Percentiles rank a stretch among this genome's conserved stretches.
phyloP scores from a whole-genome alignment of 805 yeast species.

The Metschnikowia rubicola region DNA sequence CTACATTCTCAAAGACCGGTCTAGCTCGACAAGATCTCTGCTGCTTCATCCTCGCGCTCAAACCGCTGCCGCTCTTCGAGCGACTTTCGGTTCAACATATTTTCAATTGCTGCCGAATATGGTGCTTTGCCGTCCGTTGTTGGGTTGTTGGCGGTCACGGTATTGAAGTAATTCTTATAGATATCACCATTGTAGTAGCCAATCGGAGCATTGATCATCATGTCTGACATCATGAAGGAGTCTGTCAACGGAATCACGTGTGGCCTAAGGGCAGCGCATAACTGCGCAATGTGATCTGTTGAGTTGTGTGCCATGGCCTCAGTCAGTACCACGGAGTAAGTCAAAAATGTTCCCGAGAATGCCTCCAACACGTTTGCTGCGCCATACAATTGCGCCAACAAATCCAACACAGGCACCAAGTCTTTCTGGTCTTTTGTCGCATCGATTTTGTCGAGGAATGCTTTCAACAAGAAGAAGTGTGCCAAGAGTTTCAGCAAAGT shows the following conservation, averaged over 20 bases:
- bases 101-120: slow-evolving; percentile 44
- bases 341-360: slow-evolving; percentile 69
- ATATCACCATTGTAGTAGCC: slow-evolving; percentile 82
- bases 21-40: slow-evolving; percentile 23
- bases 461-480: slow-evolving; percentile 44
- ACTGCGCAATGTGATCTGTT: slow-evolving; percentile 33
- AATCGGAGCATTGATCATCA: slow-evolving; percentile 74
- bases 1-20: too few relatives aligned
- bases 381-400: slow-evolving; percentile 56
- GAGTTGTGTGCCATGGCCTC: slow-evolving; percentile 46
- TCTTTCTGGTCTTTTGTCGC: slow-evolving; percentile 30
- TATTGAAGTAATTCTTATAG: slow-evolving; percentile 68
- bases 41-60: slow-evolving; percentile 36
- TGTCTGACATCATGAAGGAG: slow-evolving; percentile 78
- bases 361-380: slow-evolving; percentile 59
- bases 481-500: slow-evolving; percentile 48
- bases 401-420: slow-evolving; percentile 48
- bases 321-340: slow-evolving; percentile 53
- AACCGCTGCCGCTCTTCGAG: slow-evolving; percentile 36
- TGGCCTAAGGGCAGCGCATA: slow-evolving; percentile 45
- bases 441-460: slow-evolving; percentile 36
- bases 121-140: slow-evolving; percentile 56
- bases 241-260: slow-evolving; percentile 79
- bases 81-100: slow-evolving; percentile 39
- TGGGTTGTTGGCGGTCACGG: slow-evolving; percentile 49